Base-by-base conservation (phyloP, 2,329 filamentous ascomycete genomes). In the Aspergillus hortae region DNA sequence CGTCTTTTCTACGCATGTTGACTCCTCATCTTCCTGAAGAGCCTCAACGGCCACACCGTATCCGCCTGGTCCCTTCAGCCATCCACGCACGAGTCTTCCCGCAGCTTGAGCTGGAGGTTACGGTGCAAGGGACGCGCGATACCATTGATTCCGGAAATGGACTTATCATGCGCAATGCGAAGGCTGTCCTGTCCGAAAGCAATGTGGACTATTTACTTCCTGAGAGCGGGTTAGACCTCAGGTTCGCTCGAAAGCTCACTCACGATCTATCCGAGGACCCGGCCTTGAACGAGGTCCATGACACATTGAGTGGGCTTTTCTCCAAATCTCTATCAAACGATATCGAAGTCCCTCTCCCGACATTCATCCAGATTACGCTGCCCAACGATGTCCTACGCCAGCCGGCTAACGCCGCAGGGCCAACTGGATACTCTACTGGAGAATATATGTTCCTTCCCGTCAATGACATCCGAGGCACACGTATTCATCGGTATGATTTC, bases 171-270 rank as follows among this genome's bases (percentile, higher is more conserved):
- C 58, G 53, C 27, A 66, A 59, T 33, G 60, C 66, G 27, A 69
- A 65, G 42, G 62, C 64, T 2, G 55, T 73, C 30, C 27, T 67
- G 5, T 33, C 53, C n/a, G 62, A 67, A 27, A 66, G 56, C 46
- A 64, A 60, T 35, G 62, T 70, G 14, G 71, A 74, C 48, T 70
- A 72, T 52, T 61, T 74, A 27, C 59, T 74, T 12, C 72, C 72
- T 1, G 71, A 74, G 51, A 66, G 62, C 25, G 56, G 65, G 2
- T 51, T 70, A 30, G 72, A 74, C 51, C 60, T 74, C 38, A 71
- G 71, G 12, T 74, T 74, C 48, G 70, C 67, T 2, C 66, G 65
- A 38, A 67, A 57, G 14, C 44, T 69, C 17, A 63, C 65, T 44
- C 62, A 58, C 5, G 62, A 73, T 15, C 48, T 73, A 25, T 56